These are phyloP conservation scores for Euphorbia schlechtendalii DNA, from an alignment of 441 rosid genomes.

Conservation along the genomic window DNA sequence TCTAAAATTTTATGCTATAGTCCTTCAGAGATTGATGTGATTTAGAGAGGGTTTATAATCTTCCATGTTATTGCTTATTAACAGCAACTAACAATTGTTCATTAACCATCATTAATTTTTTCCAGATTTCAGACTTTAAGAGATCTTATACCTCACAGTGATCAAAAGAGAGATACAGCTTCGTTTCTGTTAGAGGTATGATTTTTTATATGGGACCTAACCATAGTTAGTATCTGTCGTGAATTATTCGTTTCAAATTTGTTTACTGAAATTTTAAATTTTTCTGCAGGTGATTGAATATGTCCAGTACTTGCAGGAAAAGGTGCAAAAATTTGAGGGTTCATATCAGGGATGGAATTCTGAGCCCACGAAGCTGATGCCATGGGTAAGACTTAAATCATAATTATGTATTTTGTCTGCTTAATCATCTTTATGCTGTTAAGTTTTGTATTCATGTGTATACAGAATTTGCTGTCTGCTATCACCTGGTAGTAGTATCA, in stretches of 20 bases:
- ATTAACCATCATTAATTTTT: conserved; percentile 12
- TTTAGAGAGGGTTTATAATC: too few relatives aligned
- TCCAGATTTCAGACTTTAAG: conserved; percentile 90
- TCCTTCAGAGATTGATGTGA: background rate
- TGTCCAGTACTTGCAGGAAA: conserved; percentile 81
- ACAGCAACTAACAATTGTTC: background rate
- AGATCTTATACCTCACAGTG: conserved; percentile 76
- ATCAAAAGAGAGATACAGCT: conserved; percentile 93
- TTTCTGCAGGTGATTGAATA: conserved; percentile 73
- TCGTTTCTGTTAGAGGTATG: conserved; percentile 90
- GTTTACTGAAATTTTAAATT: conserved; percentile 17
- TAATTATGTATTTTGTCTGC: background rate
- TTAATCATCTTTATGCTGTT: background rate
- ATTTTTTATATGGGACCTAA: background rate
- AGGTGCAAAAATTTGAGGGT: conserved; percentile 64
- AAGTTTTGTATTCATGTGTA: background rate
- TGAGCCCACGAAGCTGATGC: conserved; percentile 60
- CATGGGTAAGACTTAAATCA: conserved; percentile 52
- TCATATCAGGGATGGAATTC: conserved; percentile 67
- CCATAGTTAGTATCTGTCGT: background rate
- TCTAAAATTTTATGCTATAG: background rate
- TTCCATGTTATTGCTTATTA: background rate
- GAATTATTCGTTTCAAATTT: conserved; percentile 11
- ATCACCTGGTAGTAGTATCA: background rate
- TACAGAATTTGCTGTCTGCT: background rate